Percentiles rank a stretch among this genome's conserved stretches.
Evolutionary conservation across 148 eudicot genomes (phyloP).

Genomic region (Dianthus caryophyllus): DNA sequence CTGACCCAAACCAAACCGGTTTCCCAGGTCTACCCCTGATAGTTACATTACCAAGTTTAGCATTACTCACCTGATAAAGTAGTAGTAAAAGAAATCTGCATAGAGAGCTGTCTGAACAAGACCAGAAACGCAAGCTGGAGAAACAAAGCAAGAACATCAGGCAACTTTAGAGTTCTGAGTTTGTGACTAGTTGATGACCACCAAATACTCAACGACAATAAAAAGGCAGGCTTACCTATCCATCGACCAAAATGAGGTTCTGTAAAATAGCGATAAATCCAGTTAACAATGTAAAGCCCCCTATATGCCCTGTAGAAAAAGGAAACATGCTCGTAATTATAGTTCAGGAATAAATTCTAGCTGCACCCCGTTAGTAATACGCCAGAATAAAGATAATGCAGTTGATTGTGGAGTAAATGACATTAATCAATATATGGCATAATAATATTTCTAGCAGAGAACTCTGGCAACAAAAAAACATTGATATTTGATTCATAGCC

Average conservation of each 20-base stretch:
- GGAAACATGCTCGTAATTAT: background rate
- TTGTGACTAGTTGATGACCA: background rate
- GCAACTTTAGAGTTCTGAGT: background rate
- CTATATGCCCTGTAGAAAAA: slow-evolving; percentile 68
- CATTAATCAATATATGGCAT: background rate
- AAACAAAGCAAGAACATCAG: slow-evolving; percentile 7
- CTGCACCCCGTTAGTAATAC: too few species aligned
- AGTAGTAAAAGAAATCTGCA: slow-evolving; percentile 86
- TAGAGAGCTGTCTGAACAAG: slow-evolving; percentile 75
- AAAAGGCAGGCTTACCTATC: slow-evolving; percentile 50
- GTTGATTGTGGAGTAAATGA: background rate
- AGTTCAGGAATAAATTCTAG: background rate
- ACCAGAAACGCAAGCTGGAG: slow-evolving; percentile 63
- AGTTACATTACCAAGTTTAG: background rate
- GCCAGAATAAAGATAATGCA: too few species aligned
- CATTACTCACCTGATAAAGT: slow-evolving; percentile 54
- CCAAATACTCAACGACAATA: background rate
- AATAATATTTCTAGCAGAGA: too few species aligned
- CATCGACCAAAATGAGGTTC: slow-evolving; percentile 63
- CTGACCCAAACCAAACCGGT: too few species aligned
- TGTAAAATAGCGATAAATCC: slow-evolving; percentile 87
- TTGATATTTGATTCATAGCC: too few species aligned
- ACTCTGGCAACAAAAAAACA: too few species aligned
- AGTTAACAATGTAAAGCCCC: slow-evolving; percentile 77
- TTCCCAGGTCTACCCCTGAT: too few species aligned